phyloP scores from a whole-genome alignment of 345 rosid genomes.

The Stellera chamaejasme region DNA sequence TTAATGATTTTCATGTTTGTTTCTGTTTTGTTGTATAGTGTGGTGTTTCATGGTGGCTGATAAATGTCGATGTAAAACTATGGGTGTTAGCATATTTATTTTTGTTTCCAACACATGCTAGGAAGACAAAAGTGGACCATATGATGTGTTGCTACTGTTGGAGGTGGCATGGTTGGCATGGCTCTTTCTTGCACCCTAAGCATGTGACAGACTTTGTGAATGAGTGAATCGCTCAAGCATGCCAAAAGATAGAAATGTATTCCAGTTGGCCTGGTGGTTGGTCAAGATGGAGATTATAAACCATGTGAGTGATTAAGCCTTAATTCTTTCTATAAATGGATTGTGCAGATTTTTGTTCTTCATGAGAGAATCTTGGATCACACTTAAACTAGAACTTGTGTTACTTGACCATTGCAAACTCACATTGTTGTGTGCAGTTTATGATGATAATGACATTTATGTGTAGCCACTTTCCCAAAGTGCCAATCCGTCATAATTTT shows the following conservation, averaged over 20 bases:
- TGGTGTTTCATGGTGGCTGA: not conserved
- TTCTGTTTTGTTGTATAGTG: not conserved
- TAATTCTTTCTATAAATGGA: too few species aligned
- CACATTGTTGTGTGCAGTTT: too few species aligned
- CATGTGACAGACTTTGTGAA: conserved; percentile 11
- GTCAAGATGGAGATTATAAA: too few species aligned
- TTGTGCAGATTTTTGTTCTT: too few species aligned
- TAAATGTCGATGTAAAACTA: not conserved
- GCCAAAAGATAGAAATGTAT: not conserved
- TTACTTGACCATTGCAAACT: too few species aligned
- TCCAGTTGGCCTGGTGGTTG: too few species aligned
- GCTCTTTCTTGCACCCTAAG: conserved; percentile 92
- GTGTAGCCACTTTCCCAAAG: too few species aligned
- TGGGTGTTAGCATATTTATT: not conserved
- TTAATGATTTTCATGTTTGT: not conserved
- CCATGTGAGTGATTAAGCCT: too few species aligned
- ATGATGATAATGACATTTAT: too few species aligned
- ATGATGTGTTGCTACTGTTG: conserved; percentile 78
- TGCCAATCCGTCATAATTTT: too few species aligned
- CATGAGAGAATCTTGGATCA: too few species aligned
- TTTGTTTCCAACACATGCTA: conserved; percentile 12
- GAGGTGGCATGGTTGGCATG: conserved; percentile 98
- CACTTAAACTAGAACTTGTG: too few species aligned
- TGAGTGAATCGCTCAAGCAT: not conserved
- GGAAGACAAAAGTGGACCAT: conserved; percentile 34